phyloP scores from a whole-genome alignment of 75 land plant species.

The Pinus tabuliformis region DNA sequence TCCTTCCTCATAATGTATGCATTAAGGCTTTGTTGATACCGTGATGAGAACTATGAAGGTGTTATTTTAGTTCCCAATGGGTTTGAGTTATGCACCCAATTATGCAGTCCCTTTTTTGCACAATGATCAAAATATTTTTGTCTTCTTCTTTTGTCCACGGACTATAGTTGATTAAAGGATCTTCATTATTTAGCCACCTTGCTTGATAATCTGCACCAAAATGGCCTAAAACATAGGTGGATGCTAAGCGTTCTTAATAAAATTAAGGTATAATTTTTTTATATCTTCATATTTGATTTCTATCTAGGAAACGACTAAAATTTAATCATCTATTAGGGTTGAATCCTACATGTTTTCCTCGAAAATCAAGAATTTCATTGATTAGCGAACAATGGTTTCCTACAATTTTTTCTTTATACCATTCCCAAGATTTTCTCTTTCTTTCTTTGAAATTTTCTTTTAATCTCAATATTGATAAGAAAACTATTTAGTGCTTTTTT shows the following conservation, averaged over 20 bases:
- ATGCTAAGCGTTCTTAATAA: slow-evolving; percentile 72
- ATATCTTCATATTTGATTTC: slow-evolving; percentile 59
- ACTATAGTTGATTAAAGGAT: slow-evolving; percentile 58
- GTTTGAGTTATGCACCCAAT: slow-evolving; percentile 71
- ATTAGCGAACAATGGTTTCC: slow-evolving; percentile 44
- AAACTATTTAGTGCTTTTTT: slow-evolving; percentile 37
- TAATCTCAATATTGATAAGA: slow-evolving; percentile 25
- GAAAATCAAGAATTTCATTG: slow-evolving; percentile 15
- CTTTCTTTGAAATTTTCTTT: slow-evolving; percentile 53
- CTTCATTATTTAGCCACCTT: slow-evolving; percentile 50
- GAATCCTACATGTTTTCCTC: slow-evolving; percentile 26
- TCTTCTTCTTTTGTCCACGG: slow-evolving; percentile 77
- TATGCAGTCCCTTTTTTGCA: slow-evolving; percentile 39
- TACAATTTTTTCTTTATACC: slow-evolving; percentile 79
- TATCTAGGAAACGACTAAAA: slow-evolving; percentile 28
- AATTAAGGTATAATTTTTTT: slow-evolving; percentile 43
- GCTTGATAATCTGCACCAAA: slow-evolving; percentile 19
- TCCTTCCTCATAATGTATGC: slow-evolving; percentile 66
- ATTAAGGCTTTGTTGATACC: slow-evolving; percentile 94
- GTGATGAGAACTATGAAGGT: slow-evolving; percentile 75
- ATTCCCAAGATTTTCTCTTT: slow-evolving; percentile 21
- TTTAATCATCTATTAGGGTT: slow-evolving; percentile 31
- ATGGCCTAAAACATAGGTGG: slow-evolving; percentile 32
- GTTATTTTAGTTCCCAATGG: slow-evolving; percentile 61
- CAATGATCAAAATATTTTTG: slow-evolving; percentile 52